phyloP scores from a whole-genome alignment of 2,329 filamentous ascomycete species.

The Samsoniella hepiali region DNA sequence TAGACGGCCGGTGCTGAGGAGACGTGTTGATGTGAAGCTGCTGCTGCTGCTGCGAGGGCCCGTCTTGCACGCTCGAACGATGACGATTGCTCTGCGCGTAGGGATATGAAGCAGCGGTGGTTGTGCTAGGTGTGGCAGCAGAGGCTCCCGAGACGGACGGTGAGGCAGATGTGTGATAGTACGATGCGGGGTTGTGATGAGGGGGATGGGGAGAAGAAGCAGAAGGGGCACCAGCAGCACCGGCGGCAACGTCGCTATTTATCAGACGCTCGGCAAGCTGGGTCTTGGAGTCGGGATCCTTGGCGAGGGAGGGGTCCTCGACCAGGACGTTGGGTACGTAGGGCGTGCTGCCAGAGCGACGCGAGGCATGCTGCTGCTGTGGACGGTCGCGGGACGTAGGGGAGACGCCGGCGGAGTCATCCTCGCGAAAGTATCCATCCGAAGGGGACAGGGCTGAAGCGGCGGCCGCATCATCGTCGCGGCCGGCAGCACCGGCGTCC shows the following conservation, averaged over 20 bases:
- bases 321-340: conserved; percentile 48
- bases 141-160: conserved; percentile 16
- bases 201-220: conserved; percentile 20
- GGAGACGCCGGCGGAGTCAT: conserved; percentile 26
- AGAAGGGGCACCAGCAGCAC: conserved; percentile 7
- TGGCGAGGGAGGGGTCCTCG: conserved; percentile 44
- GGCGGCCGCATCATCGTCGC: conserved; percentile 15
- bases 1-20: neutral
- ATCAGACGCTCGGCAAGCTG: conserved; percentile 40
- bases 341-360: conserved; percentile 36
- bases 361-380: conserved; percentile 23
- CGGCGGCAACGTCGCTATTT: conserved; percentile 26
- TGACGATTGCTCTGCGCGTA: conserved; percentile 20
- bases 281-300: conserved; percentile 38
- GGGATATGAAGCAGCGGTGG: conserved; percentile 14
- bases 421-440: conserved; percentile 49
- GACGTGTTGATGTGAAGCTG: conserved; percentile 14
- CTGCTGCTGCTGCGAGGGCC: conserved; percentile 15
- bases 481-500: conserved; percentile 16
- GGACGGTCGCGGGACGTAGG: conserved; percentile 23
- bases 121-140: conserved; percentile 12
- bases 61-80: conserved; percentile 17
- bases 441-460: conserved; percentile 42
- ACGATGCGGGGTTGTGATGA: conserved; percentile 14
- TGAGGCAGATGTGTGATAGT: conserved; percentile 1